Conservation (phyloP, 1,284 basidiomycete genomes). For the Pulveroboletus ridleyi region DNA sequence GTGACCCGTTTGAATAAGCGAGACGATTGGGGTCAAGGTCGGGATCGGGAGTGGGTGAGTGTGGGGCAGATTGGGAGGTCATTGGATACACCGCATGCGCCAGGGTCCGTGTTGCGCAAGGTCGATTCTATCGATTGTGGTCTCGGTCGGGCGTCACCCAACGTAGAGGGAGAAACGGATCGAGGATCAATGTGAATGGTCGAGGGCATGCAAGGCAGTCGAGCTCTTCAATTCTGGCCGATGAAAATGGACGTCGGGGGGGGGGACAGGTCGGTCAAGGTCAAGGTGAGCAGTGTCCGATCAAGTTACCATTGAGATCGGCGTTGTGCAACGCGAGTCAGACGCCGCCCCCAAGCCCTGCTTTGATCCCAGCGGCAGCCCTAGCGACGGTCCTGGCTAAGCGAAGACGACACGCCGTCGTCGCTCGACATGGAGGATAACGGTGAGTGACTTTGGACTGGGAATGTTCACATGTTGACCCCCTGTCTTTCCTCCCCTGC, state of each 20-base stretch:
- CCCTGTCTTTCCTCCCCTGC: conserved; percentile 1
- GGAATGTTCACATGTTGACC: conserved; percentile 6
- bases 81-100: conserved; percentile 45
- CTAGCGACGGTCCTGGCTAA: conserved; percentile 42
- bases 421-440: conserved; percentile 89
- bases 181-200: neutral
- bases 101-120: conserved; percentile 44
- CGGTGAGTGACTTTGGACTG: conserved; percentile 47
- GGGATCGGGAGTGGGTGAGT: conserved; percentile 6
- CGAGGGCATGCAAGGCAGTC: conserved; percentile 5
- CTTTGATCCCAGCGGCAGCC: neutral
- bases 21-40: conserved; percentile 30
- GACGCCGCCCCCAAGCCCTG: conserved; percentile 40
- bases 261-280: neutral
- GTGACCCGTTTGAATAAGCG: conserved; percentile 51
- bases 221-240: conserved; percentile 6
- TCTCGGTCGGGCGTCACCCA: neutral
- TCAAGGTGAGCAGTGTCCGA: conserved; percentile 23
- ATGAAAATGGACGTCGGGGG: neutral
- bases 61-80: conserved; percentile 22
- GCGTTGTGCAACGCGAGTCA: conserved; percentile 63
- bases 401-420: conserved; percentile 86
- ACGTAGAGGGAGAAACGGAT: neutral
- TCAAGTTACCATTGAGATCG: conserved; percentile 61
- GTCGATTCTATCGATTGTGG: conserved; percentile 19